phyloP scores from a whole-genome alignment of 2,329 filamentous ascomycete genomes.

The Botrytis elliptica region DNA sequence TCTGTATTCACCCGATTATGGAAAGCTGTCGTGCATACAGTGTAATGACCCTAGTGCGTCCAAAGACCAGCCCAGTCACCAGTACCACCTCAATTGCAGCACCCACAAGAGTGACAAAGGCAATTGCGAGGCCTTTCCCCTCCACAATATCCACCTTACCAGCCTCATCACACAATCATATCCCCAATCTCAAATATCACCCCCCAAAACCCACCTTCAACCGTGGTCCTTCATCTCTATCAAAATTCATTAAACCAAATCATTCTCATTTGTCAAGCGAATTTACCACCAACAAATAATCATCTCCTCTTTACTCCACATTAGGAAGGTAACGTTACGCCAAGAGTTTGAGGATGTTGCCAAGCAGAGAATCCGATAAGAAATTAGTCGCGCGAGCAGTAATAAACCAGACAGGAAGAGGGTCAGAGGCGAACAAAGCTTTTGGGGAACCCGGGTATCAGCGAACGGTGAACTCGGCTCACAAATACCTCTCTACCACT shows the following conservation, averaged over 20 bases:
- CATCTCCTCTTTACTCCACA: conserved; percentile 9
- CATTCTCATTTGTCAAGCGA: conserved; percentile 16
- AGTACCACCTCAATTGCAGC: background rate
- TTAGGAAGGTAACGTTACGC: conserved; percentile 15
- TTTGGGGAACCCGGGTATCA: background rate
- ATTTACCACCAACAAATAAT: conserved; percentile 5
- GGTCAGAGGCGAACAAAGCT: background rate
- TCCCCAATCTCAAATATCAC: background rate
- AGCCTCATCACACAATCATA: conserved; percentile 7
- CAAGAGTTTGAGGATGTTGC: background rate
- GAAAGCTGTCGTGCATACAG: background rate
- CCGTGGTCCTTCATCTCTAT: background rate
- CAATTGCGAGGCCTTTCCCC: background rate
- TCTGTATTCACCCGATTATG: conserved; percentile 6
- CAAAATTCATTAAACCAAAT: conserved; percentile 1
- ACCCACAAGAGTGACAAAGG: background rate
- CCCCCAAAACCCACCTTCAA: background rate
- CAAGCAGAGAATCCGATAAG: conserved; percentile 10
- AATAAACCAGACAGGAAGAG: background rate
- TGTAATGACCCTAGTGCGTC: background rate
- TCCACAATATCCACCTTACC: background rate
- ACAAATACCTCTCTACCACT: background rate
- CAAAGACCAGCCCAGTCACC: background rate
- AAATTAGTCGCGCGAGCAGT: conserved; percentile 1
- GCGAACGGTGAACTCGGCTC: conserved; percentile 1